Evolutionary conservation across 1,139 yeast species (phyloP), one percentile per base, ranked within the genome.

Genomic region (Yamadazyma triangularis): DNA sequence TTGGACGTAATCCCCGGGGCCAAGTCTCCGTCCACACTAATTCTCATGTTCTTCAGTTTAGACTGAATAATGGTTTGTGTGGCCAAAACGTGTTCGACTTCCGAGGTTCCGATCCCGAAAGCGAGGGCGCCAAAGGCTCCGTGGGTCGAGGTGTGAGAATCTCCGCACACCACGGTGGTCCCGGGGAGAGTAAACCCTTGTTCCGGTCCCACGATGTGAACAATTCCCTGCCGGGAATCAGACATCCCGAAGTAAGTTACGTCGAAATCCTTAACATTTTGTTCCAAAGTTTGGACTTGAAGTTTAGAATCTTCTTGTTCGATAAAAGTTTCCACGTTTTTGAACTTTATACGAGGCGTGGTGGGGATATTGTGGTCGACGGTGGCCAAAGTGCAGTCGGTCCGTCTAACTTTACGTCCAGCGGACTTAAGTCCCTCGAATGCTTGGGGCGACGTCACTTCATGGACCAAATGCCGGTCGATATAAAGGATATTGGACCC

Each of bases 61-160:
- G 93, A 74, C 67, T 91, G 98, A 52, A 91, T 85, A 43, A 91
- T 70, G 15, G 97, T 89, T 64, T 91, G 98, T 8, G 98, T 91
- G 31, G 98, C 98, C 51, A 91, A 70, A 39, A 91, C 98, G 57
- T 91, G 98, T 66, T 91, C 98, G 34, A 91, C 98, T 64, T 91
- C 98, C 4, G 97, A 89, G 39, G 98, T 91, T 59, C 98, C 98
- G 50, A 91, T 91, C 64, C 98, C 98, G 51, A 91, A 91, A 10
- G 98, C 98, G 40, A 91, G 73, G n/a, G 97, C 70, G 40, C 98
- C 98, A 54, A 91, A 91, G 25, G 98, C 98, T 50, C 98, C 98
- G 53, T 91, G 98, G 2, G 98, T 91, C 4, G 96, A 87, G 22
- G 98, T 91, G 58, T 91, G 98, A 3, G 96, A 87, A 58, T 91